A percentile compares a stretch with the other conserved stretches of the same genome.
Evolutionary conservation across 352 stramenopile genomes (phyloP).

Genomic region (Aphanomyces invadans): DNA sequence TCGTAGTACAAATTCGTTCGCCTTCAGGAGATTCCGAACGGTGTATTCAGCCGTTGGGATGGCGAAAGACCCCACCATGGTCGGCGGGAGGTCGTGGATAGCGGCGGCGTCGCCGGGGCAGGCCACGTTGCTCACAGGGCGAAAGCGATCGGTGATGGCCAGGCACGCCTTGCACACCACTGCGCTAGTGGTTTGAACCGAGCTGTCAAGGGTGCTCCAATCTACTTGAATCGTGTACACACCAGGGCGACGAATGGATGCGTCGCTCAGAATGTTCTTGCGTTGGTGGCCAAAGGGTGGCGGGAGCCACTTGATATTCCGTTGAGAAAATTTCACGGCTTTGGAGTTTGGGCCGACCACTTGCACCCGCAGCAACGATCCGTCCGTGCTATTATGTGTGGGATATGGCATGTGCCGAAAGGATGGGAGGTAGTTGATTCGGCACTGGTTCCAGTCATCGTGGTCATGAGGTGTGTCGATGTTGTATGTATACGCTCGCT

Average conservation of each 20-base stretch:
- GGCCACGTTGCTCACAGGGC: not conserved
- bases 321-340: not conserved
- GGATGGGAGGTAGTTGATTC: not conserved
- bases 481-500: not conserved
- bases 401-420: slow-evolving; percentile 10
- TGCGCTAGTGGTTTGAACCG: not conserved
- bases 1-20: not conserved
- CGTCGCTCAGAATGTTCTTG: not conserved
- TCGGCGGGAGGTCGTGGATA: not conserved
- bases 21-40: not conserved
- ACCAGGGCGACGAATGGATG: not conserved
- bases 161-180: not conserved
- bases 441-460: slow-evolving; percentile 12
- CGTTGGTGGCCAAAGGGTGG: not conserved
- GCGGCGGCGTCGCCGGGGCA: not conserved
- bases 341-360: not conserved
- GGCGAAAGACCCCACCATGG: not conserved
- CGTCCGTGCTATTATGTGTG: not conserved
- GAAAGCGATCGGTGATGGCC: slow-evolving; percentile 5
- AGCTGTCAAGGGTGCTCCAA: not conserved
- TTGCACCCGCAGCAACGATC: not conserved
- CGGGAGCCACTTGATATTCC: not conserved
- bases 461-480: not conserved
- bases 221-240: not conserved
- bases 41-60: slow-evolving; percentile 2